A percentile compares a stretch with the other conserved stretches of the same genome.
Conservation (phyloP, 352 stramenopile genomes). For the Globisporangium viniferum region DNA sequence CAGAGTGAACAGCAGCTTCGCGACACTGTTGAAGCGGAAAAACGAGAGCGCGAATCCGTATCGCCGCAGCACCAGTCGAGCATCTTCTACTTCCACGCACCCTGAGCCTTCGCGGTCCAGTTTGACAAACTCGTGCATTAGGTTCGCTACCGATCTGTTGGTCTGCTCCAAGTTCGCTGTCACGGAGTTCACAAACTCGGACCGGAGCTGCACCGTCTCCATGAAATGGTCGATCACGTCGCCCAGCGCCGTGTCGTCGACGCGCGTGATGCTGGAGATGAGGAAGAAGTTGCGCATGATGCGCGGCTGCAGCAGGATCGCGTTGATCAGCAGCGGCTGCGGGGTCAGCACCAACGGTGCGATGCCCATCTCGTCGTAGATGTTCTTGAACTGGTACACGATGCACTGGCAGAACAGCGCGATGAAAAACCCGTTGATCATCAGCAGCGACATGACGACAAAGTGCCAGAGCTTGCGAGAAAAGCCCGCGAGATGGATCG, state of each 20-base stretch:
- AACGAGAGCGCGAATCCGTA: slow-evolving; percentile 15
- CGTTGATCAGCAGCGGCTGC: slow-evolving; percentile 12
- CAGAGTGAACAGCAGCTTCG: slow-evolving; percentile 11
- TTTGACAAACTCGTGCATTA: slow-evolving; percentile 3
- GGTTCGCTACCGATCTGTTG: background rate
- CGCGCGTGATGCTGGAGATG: slow-evolving; percentile 13
- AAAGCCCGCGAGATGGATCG: background rate
- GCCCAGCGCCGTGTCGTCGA: slow-evolving; percentile 13
- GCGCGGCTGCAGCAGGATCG: slow-evolving; percentile 14
- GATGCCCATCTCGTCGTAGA: slow-evolving; percentile 2
- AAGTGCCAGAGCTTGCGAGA: slow-evolving; percentile 11
- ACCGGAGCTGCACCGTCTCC: slow-evolving; percentile 15
- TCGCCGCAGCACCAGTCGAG: slow-evolving; percentile 6
- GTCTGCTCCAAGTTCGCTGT: slow-evolving; percentile 1
- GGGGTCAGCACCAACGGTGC: background rate
- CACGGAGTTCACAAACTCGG: slow-evolving; percentile 14
- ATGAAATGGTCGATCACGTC: slow-evolving; percentile 22
- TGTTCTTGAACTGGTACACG: slow-evolving; percentile 7
- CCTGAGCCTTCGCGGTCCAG: slow-evolving; percentile 1
- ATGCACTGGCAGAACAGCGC: slow-evolving; percentile 16
- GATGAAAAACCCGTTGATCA: slow-evolving; percentile 18
- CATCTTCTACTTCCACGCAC: slow-evolving; percentile 12
- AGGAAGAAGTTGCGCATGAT: slow-evolving; percentile 17
- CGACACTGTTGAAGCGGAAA: slow-evolving; percentile 20
- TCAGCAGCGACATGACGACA: slow-evolving; percentile 9